Evolutionary conservation across 768 basidiomycete genomes (phyloP).

Genomic region (Termitomyces sp.): DNA sequence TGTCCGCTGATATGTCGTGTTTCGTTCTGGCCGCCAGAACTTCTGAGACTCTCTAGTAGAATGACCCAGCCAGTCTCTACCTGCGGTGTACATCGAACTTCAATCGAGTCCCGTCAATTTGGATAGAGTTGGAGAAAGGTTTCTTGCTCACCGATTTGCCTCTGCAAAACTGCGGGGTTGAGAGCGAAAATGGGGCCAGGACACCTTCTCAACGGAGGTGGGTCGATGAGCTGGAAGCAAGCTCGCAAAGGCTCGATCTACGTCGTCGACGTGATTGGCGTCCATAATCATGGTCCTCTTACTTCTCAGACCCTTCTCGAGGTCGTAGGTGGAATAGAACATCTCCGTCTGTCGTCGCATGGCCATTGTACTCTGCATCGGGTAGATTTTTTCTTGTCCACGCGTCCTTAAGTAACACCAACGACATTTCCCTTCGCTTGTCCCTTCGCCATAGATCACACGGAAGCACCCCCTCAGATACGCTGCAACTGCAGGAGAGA

Average conservation of each 20-base stretch:
- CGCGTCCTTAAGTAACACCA: constrained; percentile 26
- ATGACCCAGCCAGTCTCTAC: constrained; percentile 39
- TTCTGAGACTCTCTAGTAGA: constrained; percentile 38
- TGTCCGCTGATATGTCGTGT: constrained; percentile 27
- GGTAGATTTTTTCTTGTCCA: constrained; percentile 28
- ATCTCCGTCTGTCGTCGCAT: constrained; percentile 33
- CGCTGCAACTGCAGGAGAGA: constrained; percentile 27
- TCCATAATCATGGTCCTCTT: constrained; percentile 26
- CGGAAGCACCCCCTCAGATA: constrained; percentile 30
- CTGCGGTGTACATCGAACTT: constrained; percentile 39
- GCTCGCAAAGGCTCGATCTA: constrained; percentile 31
- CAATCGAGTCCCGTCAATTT: background rate
- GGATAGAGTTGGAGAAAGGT: background rate
- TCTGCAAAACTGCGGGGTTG: constrained; percentile 25
- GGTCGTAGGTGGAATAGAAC: constrained; percentile 22
- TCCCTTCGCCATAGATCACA: constrained; percentile 26
- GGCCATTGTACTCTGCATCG: constrained; percentile 30
- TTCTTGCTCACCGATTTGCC: constrained; percentile 30
- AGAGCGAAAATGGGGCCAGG: constrained; percentile 30
- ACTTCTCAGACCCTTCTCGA: constrained; percentile 22
- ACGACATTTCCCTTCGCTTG: constrained; percentile 28
- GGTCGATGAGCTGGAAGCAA: constrained; percentile 35
- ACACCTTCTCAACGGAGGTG: constrained; percentile 34
- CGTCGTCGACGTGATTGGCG: constrained; percentile 31
- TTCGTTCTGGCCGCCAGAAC: constrained; percentile 31